phyloP scores from a whole-genome alignment of 1,139 yeast genomes.

The Yamadazyma triangularis region DNA sequence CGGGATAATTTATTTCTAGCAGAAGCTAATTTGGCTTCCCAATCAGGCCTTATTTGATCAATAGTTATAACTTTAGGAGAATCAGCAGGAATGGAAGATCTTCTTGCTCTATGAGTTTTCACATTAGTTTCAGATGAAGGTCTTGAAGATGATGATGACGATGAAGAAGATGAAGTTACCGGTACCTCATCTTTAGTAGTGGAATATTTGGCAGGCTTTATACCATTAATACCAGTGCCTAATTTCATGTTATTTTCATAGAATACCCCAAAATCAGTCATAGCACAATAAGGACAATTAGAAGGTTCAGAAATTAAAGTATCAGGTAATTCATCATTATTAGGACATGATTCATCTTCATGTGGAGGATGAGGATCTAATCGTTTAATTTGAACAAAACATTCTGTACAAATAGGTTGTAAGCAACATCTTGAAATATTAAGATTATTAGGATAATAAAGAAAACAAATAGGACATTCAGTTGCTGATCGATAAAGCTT shows the following conservation, averaged over 20 bases:
- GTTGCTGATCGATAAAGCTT: slow-evolving; percentile 57
- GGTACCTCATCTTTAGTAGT: slow-evolving; percentile 11
- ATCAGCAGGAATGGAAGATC: slow-evolving; percentile 52
- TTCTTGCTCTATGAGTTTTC: too few relatives aligned
- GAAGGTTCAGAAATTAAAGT: slow-evolving; percentile 82
- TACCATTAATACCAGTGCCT: slow-evolving; percentile 52
- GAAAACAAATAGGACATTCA: slow-evolving; percentile 94
- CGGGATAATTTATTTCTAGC: slow-evolving; percentile 80
- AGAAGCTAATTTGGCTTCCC: slow-evolving; percentile 69
- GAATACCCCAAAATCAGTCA: slow-evolving; percentile 79
- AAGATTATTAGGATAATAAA: slow-evolving; percentile 74
- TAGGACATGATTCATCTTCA: slow-evolving; percentile 43
- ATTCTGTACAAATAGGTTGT: slow-evolving; percentile 93
- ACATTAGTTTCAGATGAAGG: slow-evolving; percentile 4
- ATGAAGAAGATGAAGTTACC: slow-evolving; percentile 9
- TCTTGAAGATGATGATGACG: slow-evolving; percentile 1
- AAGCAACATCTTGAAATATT: slow-evolving; percentile 87
- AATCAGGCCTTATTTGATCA: slow-evolving; percentile 85
- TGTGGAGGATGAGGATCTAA: slow-evolving; percentile 95
- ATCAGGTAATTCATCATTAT: slow-evolving; percentile 41
- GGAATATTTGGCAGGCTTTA: slow-evolving; percentile 20
- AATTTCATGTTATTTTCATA: slow-evolving; percentile 61
- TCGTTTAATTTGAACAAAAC: slow-evolving; percentile 93
- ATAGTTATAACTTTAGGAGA: slow-evolving; percentile 69
- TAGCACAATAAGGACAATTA: slow-evolving; percentile 90